phyloP scores from a whole-genome alignment of 768 basidiomycete species.

The Heimioporus sp. region DNA sequence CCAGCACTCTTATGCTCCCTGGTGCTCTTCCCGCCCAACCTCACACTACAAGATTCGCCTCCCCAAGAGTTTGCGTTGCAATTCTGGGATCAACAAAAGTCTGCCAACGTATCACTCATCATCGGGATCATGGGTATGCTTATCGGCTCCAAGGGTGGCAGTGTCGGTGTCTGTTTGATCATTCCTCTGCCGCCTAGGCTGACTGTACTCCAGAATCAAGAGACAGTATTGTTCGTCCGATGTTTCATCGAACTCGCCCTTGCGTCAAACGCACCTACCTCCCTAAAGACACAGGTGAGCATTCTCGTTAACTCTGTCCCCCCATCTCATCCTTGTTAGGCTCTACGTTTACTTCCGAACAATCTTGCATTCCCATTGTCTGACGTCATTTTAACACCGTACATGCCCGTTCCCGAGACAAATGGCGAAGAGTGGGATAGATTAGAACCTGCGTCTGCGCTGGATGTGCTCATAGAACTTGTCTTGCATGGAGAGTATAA shows the following conservation, averaged over 20 bases:
- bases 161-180: constrained; percentile 40
- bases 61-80: constrained; percentile 93
- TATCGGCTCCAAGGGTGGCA: constrained; percentile 65
- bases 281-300: constrained; percentile 80
- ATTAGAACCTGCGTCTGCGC: constrained; percentile 72
- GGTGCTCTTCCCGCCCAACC: constrained; percentile 65
- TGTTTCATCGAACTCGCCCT: constrained; percentile 86
- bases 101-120: constrained; percentile 74
- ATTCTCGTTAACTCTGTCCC: constrained; percentile 7
- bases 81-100: constrained; percentile 94
- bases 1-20: constrained; percentile 64
- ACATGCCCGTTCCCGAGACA: constrained; percentile 76
- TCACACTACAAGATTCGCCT: constrained; percentile 54
- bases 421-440: constrained; percentile 94
- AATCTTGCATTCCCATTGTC: constrained; percentile 61
- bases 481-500: constrained; percentile 88
- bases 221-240: constrained; percentile 59
- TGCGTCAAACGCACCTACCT: constrained; percentile 90
- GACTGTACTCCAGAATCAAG: constrained; percentile 46
- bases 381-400: constrained; percentile 65
- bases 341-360: constrained; percentile 56
- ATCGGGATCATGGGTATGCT: constrained; percentile 86
- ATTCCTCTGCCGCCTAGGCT: background rate
- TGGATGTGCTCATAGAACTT: constrained; percentile 80
- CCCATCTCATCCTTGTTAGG: constrained; percentile 39